Evolutionary conservation across 768 basidiomycete genomes (phyloP).

Genomic region (Dacryopinax primogenitus): DNA sequence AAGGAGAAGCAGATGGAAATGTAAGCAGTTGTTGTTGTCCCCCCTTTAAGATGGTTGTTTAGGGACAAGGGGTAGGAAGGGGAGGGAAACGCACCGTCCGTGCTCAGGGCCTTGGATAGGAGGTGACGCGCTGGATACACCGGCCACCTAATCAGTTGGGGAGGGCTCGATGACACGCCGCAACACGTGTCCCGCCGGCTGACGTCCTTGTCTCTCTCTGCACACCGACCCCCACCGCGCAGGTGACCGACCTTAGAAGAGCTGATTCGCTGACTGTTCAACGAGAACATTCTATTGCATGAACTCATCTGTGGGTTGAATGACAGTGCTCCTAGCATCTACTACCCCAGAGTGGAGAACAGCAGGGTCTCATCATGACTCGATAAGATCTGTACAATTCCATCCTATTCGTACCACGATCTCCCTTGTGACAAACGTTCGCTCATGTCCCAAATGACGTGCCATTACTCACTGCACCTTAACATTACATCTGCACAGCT

Average conservation of each 20-base stretch:
- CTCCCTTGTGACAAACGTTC: too few relatives aligned
- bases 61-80: constrained; percentile 6
- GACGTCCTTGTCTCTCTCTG: background rate
- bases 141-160: background rate
- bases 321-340: background rate
- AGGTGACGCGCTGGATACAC: constrained; percentile 3
- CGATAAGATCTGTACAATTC: background rate
- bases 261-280: background rate
- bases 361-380: background rate
- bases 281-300: background rate
- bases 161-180: background rate
- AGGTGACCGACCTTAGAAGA: background rate
- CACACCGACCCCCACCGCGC: background rate
- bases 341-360: background rate
- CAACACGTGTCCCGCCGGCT: constrained; percentile 3
- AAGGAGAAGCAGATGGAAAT: background rate
- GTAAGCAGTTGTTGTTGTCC: background rate
- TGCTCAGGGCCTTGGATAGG: background rate
- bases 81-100: background rate
- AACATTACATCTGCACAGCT: too few relatives aligned
- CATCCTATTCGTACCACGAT: too few relatives aligned
- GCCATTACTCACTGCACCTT: too few relatives aligned
- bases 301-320: background rate
- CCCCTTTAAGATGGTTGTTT: background rate
- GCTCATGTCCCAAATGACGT: too few relatives aligned